Conservation (phyloP, 1,139 yeast species). For the Zygosaccharomyces sapae region DNA sequence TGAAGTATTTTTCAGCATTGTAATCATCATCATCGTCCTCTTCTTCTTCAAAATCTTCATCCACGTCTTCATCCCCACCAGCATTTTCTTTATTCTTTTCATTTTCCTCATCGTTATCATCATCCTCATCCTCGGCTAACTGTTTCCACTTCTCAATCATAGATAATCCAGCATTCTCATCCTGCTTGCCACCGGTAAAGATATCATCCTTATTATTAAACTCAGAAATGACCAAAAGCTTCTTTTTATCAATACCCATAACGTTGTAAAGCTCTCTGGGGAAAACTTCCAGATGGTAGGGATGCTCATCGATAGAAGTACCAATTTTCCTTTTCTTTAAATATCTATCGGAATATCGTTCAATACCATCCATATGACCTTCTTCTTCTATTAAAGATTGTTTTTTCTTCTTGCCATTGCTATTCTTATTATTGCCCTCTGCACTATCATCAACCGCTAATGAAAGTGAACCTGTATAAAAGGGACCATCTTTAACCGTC, state of each 20-base stretch:
- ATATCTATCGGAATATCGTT: slow-evolving; percentile 71
- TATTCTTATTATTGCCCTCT: slow-evolving; percentile 8
- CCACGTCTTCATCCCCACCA: slow-evolving; percentile 9
- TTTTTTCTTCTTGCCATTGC: slow-evolving; percentile 10
- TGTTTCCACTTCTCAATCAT: slow-evolving; percentile 57
- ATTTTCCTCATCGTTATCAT: slow-evolving; percentile 49
- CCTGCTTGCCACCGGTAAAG: slow-evolving; percentile 35
- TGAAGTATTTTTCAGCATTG: slow-evolving; percentile 71
- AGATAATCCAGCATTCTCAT: slow-evolving; percentile 40
- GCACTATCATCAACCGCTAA: slow-evolving; percentile 30
- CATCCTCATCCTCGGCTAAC: slow-evolving; percentile 57
- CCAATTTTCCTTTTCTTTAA: slow-evolving; percentile 72
- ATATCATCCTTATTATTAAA: slow-evolving; percentile 46
- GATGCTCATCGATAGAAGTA: slow-evolving; percentile 76
- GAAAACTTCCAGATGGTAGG: slow-evolving; percentile 65
- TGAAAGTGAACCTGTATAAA: slow-evolving; percentile 58
- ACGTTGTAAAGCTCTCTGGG: slow-evolving; percentile 76
- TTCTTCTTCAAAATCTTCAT: slow-evolving; percentile 69
- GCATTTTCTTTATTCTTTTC: slow-evolving; percentile 52
- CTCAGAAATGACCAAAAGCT: slow-evolving; percentile 49
- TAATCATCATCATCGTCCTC: slow-evolving; percentile 74
- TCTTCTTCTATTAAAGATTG: slow-evolving; percentile 35
- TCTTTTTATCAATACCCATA: slow-evolving; percentile 62
- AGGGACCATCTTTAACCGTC: slow-evolving; percentile 67
- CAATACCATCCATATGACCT: slow-evolving; percentile 55